Conservation (phyloP, 768 basidiomycete species). For the Suillus subluteus region DNA sequence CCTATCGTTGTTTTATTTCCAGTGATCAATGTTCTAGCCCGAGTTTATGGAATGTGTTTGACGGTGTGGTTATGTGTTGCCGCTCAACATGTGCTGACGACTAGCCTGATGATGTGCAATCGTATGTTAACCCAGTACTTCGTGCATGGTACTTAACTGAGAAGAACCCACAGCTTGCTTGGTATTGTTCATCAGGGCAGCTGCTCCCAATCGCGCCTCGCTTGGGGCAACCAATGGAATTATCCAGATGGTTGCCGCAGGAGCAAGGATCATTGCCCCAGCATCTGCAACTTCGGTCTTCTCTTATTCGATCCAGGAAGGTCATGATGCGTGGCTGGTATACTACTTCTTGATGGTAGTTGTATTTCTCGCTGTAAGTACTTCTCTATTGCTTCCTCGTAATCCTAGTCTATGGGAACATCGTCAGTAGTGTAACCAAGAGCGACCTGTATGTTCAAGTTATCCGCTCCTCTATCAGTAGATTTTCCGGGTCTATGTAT, state of each 20-base stretch:
- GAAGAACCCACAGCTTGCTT: neutral
- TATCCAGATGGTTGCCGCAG: conserved; percentile 44
- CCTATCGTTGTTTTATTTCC: conserved; percentile 48
- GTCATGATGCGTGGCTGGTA: conserved; percentile 25
- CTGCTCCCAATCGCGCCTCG: conserved; percentile 66
- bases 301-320: conserved; percentile 60
- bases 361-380: conserved; percentile 18
- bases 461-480: no score
- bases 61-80: conserved; percentile 54
- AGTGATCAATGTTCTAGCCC: conserved; percentile 39
- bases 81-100: conserved; percentile 49
- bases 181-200: conserved; percentile 13
- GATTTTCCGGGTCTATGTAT: no score
- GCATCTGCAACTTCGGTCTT: conserved; percentile 64
- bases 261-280: conserved; percentile 55
- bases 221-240: conserved; percentile 74
- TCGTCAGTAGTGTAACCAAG: neutral
- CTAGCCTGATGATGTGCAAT: conserved; percentile 20
- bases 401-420: neutral
- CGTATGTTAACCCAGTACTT: neutral
- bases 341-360: conserved; percentile 31
- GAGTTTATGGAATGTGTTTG: conserved; percentile 12
- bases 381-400: conserved; percentile 32
- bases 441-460: neutral
- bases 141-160: neutral